These are phyloP conservation scores for Syncephalis plumigaleata DNA, from an alignment of 371 early-diverging fungal species.

Conservation along the genomic window DNA sequence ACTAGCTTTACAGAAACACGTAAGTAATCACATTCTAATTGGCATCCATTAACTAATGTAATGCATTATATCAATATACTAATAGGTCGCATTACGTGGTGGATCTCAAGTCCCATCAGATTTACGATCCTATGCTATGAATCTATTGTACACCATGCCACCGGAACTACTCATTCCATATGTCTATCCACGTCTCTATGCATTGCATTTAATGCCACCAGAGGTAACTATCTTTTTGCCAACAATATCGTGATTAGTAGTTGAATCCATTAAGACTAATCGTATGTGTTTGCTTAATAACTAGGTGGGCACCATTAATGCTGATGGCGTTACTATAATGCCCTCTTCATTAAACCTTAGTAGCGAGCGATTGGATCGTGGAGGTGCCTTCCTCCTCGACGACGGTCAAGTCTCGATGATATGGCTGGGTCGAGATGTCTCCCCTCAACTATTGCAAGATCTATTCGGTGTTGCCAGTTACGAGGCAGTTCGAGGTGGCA, in stretches of 20 bases:
- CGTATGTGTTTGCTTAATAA: constrained; percentile 1
- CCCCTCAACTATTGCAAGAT: constrained; percentile 50
- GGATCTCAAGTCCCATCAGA: constrained; percentile 55
- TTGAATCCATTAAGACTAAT: not conserved
- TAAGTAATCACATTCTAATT: constrained; percentile 8
- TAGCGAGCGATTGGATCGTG: constrained; percentile 65
- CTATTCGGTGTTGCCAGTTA: constrained; percentile 45
- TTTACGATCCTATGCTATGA: constrained; percentile 49
- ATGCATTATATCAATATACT: not conserved
- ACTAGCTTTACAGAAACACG: constrained; percentile 64
- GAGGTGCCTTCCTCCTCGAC: constrained; percentile 74
- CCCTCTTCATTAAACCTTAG: constrained; percentile 64
- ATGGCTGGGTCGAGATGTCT: constrained; percentile 71
- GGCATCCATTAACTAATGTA: not conserved
- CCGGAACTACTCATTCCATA: constrained; percentile 58
- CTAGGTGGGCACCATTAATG: constrained; percentile 30
- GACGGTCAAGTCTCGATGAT: constrained; percentile 68
- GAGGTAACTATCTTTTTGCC: constrained; percentile 33
- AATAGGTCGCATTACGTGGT: constrained; percentile 36
- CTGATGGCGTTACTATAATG: constrained; percentile 34
- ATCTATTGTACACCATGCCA: constrained; percentile 54
- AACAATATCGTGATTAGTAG: too few relatives aligned
- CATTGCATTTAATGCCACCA: constrained; percentile 66
- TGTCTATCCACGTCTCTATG: constrained; percentile 62
- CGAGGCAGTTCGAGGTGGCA: constrained; percentile 36